These are phyloP conservation scores for Penstemon newberryi DNA, from an alignment of 257 asterid species.

Conservation along the genomic window DNA sequence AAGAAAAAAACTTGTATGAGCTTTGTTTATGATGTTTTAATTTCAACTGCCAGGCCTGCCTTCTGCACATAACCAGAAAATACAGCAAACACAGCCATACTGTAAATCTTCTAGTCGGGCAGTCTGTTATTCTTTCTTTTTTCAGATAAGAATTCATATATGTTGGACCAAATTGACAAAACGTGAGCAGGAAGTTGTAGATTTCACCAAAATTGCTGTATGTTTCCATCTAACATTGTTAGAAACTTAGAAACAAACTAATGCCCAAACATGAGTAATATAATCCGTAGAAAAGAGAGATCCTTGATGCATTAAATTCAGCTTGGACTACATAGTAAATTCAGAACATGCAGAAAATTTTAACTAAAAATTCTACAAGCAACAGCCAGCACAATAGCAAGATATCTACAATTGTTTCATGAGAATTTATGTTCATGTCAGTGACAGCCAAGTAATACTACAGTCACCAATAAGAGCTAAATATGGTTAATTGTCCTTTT, in stretches of 20 bases:
- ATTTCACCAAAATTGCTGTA: background rate
- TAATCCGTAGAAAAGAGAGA: background rate
- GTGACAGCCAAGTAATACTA: background rate
- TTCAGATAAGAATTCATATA: too few relatives aligned
- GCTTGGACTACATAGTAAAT: background rate
- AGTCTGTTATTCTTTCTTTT: background rate
- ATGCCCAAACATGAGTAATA: background rate
- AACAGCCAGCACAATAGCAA: slow-evolving; percentile 1
- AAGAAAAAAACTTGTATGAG: too few relatives aligned
- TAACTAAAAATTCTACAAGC: background rate
- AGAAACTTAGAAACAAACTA: background rate
- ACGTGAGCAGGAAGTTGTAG: background rate
- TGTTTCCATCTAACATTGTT: too few relatives aligned
- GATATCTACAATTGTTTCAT: background rate
- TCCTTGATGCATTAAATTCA: background rate
- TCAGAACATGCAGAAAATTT: slow-evolving; percentile 3
- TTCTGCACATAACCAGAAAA: background rate
- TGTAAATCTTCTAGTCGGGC: background rate
- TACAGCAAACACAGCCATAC: background rate
- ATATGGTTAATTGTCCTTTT: slow-evolving; percentile 24
- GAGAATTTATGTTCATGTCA: slow-evolving; percentile 9
- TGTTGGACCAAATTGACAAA: too few relatives aligned
- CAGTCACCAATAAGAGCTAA: slow-evolving; percentile 15
- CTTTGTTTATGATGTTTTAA: background rate
- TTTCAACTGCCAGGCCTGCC: background rate